Conservation (phyloP, 176 grass and related monocot species). For the Carex myosuroides region DNA sequence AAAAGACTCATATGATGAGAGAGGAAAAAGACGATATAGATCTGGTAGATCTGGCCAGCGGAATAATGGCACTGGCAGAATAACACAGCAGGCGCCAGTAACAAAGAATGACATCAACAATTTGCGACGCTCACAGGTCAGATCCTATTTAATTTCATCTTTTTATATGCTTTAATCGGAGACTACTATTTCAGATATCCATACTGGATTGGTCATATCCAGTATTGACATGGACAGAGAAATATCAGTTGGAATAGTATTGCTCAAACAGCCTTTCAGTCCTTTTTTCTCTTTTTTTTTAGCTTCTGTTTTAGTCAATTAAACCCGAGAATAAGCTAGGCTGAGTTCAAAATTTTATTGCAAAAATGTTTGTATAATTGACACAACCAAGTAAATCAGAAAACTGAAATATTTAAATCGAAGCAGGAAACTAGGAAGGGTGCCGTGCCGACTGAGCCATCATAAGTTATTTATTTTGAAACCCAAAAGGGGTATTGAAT, state of each 20-base stretch:
- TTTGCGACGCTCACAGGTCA: slow-evolving; percentile 82
- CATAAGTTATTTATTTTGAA: neutral
- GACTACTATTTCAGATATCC: neutral
- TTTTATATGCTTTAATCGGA: neutral
- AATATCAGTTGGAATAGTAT: neutral
- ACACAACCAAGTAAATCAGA: neutral
- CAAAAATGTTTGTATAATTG: neutral
- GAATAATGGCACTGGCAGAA: slow-evolving; percentile 35
- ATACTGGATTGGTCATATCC: neutral
- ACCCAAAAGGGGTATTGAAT: neutral
- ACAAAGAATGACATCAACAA: slow-evolving; percentile 83
- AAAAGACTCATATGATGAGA: slow-evolving; percentile 51
- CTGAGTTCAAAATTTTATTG: neutral
- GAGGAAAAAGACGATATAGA: slow-evolving; percentile 61
- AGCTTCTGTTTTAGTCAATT: neutral
- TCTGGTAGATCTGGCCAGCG: slow-evolving; percentile 46
- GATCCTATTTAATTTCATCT: neutral
- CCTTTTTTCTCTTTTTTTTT: neutral
- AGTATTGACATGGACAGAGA: neutral
- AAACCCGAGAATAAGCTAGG: neutral
- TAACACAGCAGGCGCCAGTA: slow-evolving; percentile 60
- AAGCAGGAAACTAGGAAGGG: neutral
- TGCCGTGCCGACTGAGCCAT: neutral
- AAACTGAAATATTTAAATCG: neutral
- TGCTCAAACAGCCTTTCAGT: neutral